phyloP scores from a whole-genome alignment of 106 monocot genomes.

The Platanthera zijinensis region DNA sequence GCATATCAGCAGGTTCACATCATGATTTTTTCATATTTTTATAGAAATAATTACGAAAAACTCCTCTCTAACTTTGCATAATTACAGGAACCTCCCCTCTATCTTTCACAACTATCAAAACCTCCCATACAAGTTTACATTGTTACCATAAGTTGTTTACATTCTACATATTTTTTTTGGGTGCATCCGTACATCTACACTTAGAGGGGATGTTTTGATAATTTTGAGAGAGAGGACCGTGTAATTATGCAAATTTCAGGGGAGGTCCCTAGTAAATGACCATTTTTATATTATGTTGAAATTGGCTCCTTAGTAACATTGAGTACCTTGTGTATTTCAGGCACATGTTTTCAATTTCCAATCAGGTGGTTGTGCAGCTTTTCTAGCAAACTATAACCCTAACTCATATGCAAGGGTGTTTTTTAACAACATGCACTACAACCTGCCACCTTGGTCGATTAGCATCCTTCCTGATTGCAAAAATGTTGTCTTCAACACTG shows the following conservation, averaged over 20 bases:
- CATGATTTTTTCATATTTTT: neutral
- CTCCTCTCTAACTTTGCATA: too few species aligned
- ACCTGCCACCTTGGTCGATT: conserved; percentile 89
- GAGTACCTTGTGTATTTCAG: conserved; percentile 22
- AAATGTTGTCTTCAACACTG: conserved; percentile 82
- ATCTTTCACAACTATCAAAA: too few species aligned
- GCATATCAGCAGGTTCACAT: conserved; percentile 60
- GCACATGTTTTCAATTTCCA: conserved; percentile 74
- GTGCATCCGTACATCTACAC: too few species aligned
- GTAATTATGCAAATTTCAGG: too few species aligned
- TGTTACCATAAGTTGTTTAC: too few species aligned
- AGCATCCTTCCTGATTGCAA: conserved; percentile 97
- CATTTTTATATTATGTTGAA: neutral
- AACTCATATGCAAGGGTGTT: conserved; percentile 60
- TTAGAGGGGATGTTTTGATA: too few species aligned
- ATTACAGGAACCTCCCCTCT: too few species aligned
- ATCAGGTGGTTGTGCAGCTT: conserved; percentile 77
- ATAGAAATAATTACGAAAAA: too few species aligned
- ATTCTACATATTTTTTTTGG: too few species aligned
- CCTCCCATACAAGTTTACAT: too few species aligned
- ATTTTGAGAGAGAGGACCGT: too few species aligned
- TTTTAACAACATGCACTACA: conserved; percentile 88
- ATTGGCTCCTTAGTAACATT: neutral
- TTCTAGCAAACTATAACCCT: conserved; percentile 74
- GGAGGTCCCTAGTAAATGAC: too few species aligned